Base-by-base conservation (phyloP, 805 yeast species). In the Babjeviella inositovora region DNA sequence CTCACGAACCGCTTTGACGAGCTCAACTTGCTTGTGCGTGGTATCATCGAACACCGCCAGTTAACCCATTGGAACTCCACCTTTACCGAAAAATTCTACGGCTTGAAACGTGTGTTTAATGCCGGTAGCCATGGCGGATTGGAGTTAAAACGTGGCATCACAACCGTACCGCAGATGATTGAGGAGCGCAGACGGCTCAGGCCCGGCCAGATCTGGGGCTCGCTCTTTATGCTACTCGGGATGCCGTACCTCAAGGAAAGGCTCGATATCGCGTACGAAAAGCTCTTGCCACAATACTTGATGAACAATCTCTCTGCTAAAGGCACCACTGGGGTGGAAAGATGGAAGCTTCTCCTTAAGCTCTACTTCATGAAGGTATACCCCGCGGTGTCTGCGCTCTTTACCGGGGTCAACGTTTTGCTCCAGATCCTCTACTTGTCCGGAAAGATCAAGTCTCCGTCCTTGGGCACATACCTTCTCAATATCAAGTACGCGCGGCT, bases 31-130 rank as follows among this genome's bases (percentile, higher is more conserved):
- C 28, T 65, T 2, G 29, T 74, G 3, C 52, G 85, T 37, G 70
- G 77, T 0, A 27, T 62, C 3, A 50, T 87, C 2, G 96, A 90
- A 43, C 70, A 70, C 55, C 59, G 63, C 30, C 79, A 73, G 34
- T 44, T 87, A 23, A 62, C 53, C 24, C 55, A 57, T 23, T 79
- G 90, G 81, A 85, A 80, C 37, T 68, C 92, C 1, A 68, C 90
- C 3, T 81, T 87, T 38, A 81, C 93, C 1, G 96, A 87, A 43
- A 77, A 79, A 39, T 87, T 87, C 41, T 87, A 87, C 40, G 97
- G 96, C 2, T 48, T 87, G 32, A 82, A 82, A 39, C 55, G 93
- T 22, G 62, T 63, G 14, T 49, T 47, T 27, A 44, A 28, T 4
- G 19, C 25, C 30, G 15, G 24, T 25, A 5, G 19, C 40, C 7